Base-by-base conservation (phyloP, 371 early-diverging fungal species). In the Dentiscutata heterogama region DNA sequence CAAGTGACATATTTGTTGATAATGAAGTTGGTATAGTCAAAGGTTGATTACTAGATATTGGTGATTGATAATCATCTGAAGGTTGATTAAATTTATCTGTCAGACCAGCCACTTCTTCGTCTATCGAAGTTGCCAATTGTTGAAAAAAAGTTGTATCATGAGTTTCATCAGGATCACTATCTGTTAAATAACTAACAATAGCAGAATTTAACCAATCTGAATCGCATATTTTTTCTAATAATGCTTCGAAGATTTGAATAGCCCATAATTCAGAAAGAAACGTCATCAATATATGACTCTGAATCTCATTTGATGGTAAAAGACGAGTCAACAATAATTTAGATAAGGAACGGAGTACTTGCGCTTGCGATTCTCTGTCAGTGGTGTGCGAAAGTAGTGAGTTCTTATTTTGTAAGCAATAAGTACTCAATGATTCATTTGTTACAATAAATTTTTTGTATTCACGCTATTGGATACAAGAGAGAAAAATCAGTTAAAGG, bases 201-300 rank as follows among this genome's bases (percentile, higher is more conserved):
- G 76, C 39, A 56, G 61, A 56, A 61, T 76, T 76, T 11, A 76
- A 31, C 76, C 76, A 76, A 35, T 76, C 76, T 13, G 76, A 60
- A 16, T 76, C 76, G 31, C 76, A 58, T 27, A 76, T 39, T 18
- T 31, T 76, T 58, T 76, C 61, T 3, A 76, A 46, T 14, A 42
- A 20, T 76, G 29, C 8, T 42, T 31, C 27, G 42, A 76, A 76
- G 22, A 76, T 42, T 39, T 60, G 22, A 60, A 31, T 76, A 25
- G 76, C 60, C 76, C 76, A 76, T 25, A 76, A 39, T 39, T 76
- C 76, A 35, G 76, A 58, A 58, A 76, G 10, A 27, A 60, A 76
- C 6, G 76, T 42, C 76, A 76, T 76, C 25, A 76, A 76, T n/a
- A 76, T 76, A 35, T 25, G 42, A 61, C 76, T 76, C 5, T 60